phyloP scores from a whole-genome alignment of 306 rosid genomes.

The Bauhinia variegata region DNA sequence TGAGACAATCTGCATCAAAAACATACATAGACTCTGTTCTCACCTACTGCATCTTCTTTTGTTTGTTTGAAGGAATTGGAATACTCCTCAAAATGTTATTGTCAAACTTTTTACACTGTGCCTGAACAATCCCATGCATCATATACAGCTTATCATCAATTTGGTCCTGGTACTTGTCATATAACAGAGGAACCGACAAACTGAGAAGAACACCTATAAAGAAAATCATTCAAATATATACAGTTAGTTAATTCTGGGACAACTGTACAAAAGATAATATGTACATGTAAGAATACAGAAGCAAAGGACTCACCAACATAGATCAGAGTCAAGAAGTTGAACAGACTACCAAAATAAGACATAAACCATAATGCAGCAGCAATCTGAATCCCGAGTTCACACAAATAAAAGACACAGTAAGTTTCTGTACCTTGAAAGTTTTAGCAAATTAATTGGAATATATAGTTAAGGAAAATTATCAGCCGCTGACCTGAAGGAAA shows the following conservation, averaged over 20 bases:
- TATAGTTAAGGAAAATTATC: background rate
- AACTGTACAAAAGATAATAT: background rate
- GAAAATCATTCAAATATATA: conserved; percentile 28
- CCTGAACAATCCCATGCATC: conserved; percentile 48
- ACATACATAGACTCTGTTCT: conserved; percentile 26
- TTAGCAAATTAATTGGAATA: background rate
- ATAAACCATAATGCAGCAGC: conserved; percentile 59
- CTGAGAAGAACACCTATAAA: conserved; percentile 75
- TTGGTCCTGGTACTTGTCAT: conserved; percentile 82
- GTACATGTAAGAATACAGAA: conserved; percentile 7
- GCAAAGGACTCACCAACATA: conserved; percentile 60
- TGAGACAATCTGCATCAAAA: conserved; percentile 27
- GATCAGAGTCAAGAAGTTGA: conserved; percentile 73
- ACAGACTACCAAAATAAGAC: conserved; percentile 74
- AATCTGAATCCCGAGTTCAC: conserved; percentile 59
- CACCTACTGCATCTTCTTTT: conserved; percentile 88
- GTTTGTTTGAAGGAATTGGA: conserved; percentile 60
- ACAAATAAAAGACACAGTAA: conserved; percentile 16
- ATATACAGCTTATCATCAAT: conserved; percentile 60
- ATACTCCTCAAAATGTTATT: conserved; percentile 62
- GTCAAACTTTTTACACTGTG: conserved; percentile 62
- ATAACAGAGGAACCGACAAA: conserved; percentile 80
- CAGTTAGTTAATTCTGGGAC: background rate
- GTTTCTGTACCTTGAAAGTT: background rate
- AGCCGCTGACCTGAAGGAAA: conserved; percentile 61